phyloP scores from a whole-genome alignment of 2,329 filamentous ascomycete genomes.

The Sporothrix dimorphospora region DNA sequence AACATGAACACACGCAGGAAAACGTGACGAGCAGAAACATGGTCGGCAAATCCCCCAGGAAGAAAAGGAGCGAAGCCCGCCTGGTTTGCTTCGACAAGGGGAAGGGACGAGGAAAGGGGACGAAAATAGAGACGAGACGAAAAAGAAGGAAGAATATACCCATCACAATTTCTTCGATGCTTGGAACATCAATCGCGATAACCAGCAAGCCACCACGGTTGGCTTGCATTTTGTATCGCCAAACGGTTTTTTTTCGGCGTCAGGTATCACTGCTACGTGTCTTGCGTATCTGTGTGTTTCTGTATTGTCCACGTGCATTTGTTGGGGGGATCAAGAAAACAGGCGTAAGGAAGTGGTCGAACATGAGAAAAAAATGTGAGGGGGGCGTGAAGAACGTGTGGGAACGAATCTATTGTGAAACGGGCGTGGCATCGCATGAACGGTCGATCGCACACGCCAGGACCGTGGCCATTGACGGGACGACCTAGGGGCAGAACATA shows the following conservation, averaged over 20 bases:
- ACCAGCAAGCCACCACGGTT: not conserved
- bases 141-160: not conserved
- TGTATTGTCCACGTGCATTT: not conserved
- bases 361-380: not conserved
- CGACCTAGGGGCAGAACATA: not conserved
- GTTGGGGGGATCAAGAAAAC: not conserved
- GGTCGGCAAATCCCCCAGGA: constrained; percentile 15
- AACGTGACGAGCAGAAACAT: constrained; percentile 16
- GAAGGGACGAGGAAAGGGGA: not conserved
- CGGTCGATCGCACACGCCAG: constrained; percentile 26
- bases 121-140: constrained; percentile 3
- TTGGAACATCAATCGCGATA: constrained; percentile 8
- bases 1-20: not conserved
- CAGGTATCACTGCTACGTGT: not conserved
- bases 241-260: not conserved
- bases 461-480: not conserved
- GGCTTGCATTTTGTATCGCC: constrained; percentile 15
- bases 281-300: not conserved
- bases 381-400: not conserved
- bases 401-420: constrained; percentile 10
- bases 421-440: constrained; percentile 10
- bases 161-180: not conserved
- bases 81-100: constrained; percentile 16
- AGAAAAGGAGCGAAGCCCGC: not conserved
- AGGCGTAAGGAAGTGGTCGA: not conserved